Evolutionary conservation across 1,139 yeast genomes (phyloP), one percentile per base, ranked within the genome.

Genomic region (Arxiozyma telluris): DNA sequence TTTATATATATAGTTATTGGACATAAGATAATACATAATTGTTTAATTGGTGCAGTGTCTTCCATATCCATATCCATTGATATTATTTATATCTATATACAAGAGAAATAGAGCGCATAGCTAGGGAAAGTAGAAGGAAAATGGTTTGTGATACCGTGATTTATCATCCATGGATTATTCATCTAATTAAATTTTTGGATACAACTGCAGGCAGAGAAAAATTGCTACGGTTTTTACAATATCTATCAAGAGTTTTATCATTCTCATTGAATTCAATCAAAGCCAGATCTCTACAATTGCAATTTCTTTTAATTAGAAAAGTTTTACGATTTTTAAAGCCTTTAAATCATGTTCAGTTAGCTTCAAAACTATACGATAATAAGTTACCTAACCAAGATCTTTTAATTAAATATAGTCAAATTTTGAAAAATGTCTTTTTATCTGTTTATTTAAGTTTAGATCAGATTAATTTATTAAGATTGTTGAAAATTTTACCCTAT

Each of bases 261-360:
- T 76, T 76, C 54, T 81, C 84, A 63, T 76, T 80, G 62, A 90
- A 90, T 7, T 25, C 41, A n/a, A 76, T 77, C 51, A 66, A 79
- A 23, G 78, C 84, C 48, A 74, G 73, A 56, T 84, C 82, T 69
- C 68, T 70, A 50, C 83, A 84, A 59, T 76, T 84, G 43, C 82
- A 88, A 20, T 74, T 86, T 59, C 59, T 67, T 1, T 49, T 63
- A 7, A 78, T 89, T 57, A 82, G 98, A 69, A 91, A 91, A 74
- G 83, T 91, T 22, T 74, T 91, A 77, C 80, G 98, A 64, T 83
- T 85, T 67, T 81, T 90, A 61, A 91, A 90, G 73, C 96, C 96
- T 1, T 73, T 91, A 65, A 79, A 78, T 65, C 91, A 87, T 68
- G 69, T 87, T 56, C 84, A 84, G 64, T 77, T 81, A n/a, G 90